phyloP scores from a whole-genome alignment of 768 basidiomycete species.

The Termitomyces sp. region DNA sequence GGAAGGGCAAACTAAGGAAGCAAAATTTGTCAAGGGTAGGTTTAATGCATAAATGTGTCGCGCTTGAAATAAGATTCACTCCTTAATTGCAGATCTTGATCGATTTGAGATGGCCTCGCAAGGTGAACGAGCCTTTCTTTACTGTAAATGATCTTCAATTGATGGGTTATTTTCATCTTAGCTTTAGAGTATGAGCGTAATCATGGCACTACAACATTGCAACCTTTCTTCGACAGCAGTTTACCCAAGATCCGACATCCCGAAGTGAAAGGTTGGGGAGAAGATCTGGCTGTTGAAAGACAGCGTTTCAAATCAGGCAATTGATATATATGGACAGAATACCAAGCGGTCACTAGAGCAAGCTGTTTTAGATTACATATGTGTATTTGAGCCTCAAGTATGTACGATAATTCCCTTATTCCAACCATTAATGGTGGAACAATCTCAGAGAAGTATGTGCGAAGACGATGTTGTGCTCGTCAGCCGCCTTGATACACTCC shows the following conservation, averaged over 20 bases:
- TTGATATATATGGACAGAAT: background rate
- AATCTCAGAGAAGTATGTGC: constrained; percentile 82
- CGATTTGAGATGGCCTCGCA: constrained; percentile 86
- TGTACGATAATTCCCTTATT: background rate
- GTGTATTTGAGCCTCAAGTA: background rate
- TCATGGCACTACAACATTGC: constrained; percentile 43
- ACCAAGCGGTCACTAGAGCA: background rate
- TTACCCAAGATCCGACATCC: constrained; percentile 66
- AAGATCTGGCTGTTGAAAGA: constrained; percentile 31
- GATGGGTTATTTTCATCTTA: constrained; percentile 18
- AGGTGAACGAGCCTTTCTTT: constrained; percentile 31
- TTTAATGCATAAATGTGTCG: background rate
- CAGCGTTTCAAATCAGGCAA: background rate
- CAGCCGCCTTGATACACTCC: constrained; percentile 94
- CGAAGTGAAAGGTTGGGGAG: constrained; percentile 71
- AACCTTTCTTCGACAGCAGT: constrained; percentile 79
- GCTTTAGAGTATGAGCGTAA: constrained; percentile 70
- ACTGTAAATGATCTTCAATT: background rate
- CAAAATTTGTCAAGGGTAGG: constrained; percentile 80
- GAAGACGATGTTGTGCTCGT: constrained; percentile 90
- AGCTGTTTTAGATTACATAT: background rate
- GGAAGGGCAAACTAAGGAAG: constrained; percentile 63
- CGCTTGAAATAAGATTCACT: background rate
- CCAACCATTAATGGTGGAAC: constrained; percentile 71
- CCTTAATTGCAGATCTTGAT: constrained; percentile 63